Base-by-base conservation (phyloP, 2,329 filamentous ascomycete genomes). In the Zasmidium citrigriseum region DNA sequence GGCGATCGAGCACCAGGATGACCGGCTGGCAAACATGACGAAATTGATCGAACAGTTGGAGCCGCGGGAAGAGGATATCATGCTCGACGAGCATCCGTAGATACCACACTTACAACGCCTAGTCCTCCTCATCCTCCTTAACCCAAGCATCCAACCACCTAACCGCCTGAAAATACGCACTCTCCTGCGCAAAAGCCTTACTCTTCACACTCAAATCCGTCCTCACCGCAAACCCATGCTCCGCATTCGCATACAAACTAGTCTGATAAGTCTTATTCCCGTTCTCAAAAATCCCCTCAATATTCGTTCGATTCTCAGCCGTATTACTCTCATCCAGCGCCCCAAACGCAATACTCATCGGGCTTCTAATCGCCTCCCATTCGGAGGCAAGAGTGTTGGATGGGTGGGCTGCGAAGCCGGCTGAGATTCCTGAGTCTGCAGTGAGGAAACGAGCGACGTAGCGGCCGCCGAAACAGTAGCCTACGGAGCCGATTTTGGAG, bases 391-490 rank as follows among this genome's bases (percentile, higher is more conserved):
- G 80, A 25, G 91, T 81, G 63, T 87, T 87, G 7, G 86, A 88
- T 0, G 89, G 89, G 73, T 92, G 89, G 1, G 89, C 89, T 18
- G 84, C 72, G 75, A 83, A 92, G 44, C 87, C 89, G 55, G 82
- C 87, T 50, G 88, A 77, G 64, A 91, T 63, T 9, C 67, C 66
- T 47, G 61, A 78, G 60, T 84, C 86, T 56, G 77, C 59, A 22
- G 77, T 76, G 3, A 83, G 81, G 76, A 86, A 86, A 27, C 89
- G 85, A 52, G 82, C 79, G 29, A 90, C 84, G 72, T 89, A 92
- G 83, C 89, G 90, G 55, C 82, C 89, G 38, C 89, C 89, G 65
- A 91, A 90, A 75, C 89, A 92, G 75, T 91, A 91, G 0, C 89
- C 89, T 0, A 86, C 83, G 14, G 80, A 83, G 1, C 84, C 89